A percentile compares a stretch with the other conserved stretches of the same genome.
These are phyloP conservation scores for Shiraia bambusicola DNA, from an alignment of 2,329 filamentous ascomycete genomes.

Conservation along the genomic window DNA sequence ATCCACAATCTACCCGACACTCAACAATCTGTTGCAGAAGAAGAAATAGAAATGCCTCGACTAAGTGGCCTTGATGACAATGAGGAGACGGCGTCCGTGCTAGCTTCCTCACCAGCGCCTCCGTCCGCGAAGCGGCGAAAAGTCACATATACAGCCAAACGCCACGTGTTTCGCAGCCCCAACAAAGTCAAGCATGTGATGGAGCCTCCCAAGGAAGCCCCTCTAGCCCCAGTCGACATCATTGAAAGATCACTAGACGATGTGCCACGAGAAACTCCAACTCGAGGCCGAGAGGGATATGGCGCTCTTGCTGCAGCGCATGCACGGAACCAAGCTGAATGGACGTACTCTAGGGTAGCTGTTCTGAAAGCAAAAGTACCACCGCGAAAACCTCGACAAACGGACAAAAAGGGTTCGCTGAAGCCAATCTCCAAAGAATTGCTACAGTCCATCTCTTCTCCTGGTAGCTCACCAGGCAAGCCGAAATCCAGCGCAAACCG, in stretches of 20 bases:
- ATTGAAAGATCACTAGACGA: slow-evolving; percentile 23
- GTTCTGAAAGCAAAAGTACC: slow-evolving; percentile 25
- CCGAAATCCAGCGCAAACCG: slow-evolving; percentile 6
- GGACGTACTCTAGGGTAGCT: slow-evolving; percentile 19
- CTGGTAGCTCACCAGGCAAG: slow-evolving; percentile 17
- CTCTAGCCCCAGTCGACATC: slow-evolving; percentile 16
- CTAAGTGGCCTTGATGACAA: slow-evolving; percentile 35
- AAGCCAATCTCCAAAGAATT: slow-evolving; percentile 32
- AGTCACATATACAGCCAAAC: slow-evolving; percentile 26
- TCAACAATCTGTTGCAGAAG: slow-evolving; percentile 31
- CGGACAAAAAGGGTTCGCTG: slow-evolving; percentile 27
- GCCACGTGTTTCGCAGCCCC: slow-evolving; percentile 20
- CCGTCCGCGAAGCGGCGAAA: slow-evolving; percentile 37
- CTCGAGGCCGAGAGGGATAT: slow-evolving; percentile 36
- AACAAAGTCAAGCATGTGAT: slow-evolving; percentile 11
- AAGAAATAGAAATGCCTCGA: slow-evolving; percentile 37
- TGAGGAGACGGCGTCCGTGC: slow-evolving; percentile 37
- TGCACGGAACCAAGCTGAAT: slow-evolving; percentile 19
- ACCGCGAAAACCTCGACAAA: slow-evolving; percentile 15
- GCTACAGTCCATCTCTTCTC: slow-evolving; percentile 21
- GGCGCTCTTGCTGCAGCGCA: slow-evolving; percentile 36
- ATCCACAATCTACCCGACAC: slow-evolving; percentile 41
- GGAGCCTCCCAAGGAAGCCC: slow-evolving; percentile 14
- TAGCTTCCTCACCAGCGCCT: slow-evolving; percentile 23
- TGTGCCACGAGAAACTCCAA: slow-evolving; percentile 22